Percentiles rank a stretch among this genome's conserved stretches.
Conservation (phyloP, 768 basidiomycete genomes). For the Lactifluus echinatus region DNA sequence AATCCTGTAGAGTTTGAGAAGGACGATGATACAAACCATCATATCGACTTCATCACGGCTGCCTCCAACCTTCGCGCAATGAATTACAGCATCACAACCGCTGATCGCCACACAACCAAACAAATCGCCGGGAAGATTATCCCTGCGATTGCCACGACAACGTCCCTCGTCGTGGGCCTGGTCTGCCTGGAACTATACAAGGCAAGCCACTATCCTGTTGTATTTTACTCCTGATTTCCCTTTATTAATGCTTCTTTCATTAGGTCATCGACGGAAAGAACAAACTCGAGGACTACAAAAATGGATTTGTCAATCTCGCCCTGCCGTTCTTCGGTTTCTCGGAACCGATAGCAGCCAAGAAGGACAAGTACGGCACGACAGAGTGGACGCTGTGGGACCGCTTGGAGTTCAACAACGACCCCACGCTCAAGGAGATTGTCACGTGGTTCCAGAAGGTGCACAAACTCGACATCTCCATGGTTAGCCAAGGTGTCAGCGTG, state of each 20-base stretch:
- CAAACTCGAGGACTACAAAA: constrained; percentile 93
- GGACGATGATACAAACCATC: constrained; percentile 95
- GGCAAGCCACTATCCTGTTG: constrained; percentile 33
- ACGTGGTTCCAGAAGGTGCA: constrained; percentile 78
- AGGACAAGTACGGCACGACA: constrained; percentile 77
- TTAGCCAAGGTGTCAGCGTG: constrained; percentile 96
- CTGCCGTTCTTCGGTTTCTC: constrained; percentile 99
- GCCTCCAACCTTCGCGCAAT: constrained; percentile 93
- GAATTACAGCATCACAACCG: constrained; percentile 84
- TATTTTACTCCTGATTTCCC: not conserved
- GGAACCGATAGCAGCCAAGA: constrained; percentile 85
- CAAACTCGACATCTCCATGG: constrained; percentile 87
- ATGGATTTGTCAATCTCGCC: constrained; percentile 96
- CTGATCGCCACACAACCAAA: constrained; percentile 90
- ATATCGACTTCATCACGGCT: constrained; percentile 98
- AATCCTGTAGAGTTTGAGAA: constrained; percentile 97
- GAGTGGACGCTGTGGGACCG: constrained; percentile 99
- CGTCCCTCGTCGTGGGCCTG: constrained; percentile 88
- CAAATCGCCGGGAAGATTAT: constrained; percentile 99
- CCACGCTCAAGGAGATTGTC: constrained; percentile 79
- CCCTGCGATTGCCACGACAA: constrained; percentile 98
- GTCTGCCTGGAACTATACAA: constrained; percentile 97
- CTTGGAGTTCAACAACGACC: constrained; percentile 85
- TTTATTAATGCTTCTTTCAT: not conserved
- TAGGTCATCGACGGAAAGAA: constrained; percentile 94